phyloP scores from a whole-genome alignment of 257 asterid species.

The Gynochthodes officinalis region DNA sequence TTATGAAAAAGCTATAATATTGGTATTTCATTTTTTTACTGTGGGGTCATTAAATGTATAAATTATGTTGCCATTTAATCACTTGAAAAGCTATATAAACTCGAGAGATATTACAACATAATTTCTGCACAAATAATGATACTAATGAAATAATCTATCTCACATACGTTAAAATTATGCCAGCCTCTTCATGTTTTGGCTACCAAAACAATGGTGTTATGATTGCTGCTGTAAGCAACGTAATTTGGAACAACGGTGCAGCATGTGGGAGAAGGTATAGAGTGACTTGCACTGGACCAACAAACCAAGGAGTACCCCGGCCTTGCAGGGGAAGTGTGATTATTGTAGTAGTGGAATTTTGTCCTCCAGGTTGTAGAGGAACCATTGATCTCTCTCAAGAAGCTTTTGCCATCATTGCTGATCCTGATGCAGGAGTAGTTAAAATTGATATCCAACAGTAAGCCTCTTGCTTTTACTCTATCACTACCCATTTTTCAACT shows the following conservation, averaged over 20 bases:
- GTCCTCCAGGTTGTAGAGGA: slow-evolving; percentile 37
- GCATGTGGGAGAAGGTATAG: slow-evolving; percentile 37
- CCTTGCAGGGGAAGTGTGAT: slow-evolving; percentile 42
- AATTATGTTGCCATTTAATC: too few relatives aligned
- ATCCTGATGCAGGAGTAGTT: slow-evolving; percentile 43
- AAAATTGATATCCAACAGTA: slow-evolving; percentile 24
- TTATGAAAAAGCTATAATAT: too few relatives aligned
- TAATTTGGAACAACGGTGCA: slow-evolving; percentile 28
- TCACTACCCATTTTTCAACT: too few relatives aligned
- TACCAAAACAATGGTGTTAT: slow-evolving; percentile 32
- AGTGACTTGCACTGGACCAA: slow-evolving; percentile 44
- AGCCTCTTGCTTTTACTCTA: neutral
- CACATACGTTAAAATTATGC: too few relatives aligned
- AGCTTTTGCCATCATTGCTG: slow-evolving; percentile 41
- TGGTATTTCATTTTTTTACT: too few relatives aligned
- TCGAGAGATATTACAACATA: too few relatives aligned
- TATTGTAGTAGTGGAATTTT: slow-evolving; percentile 30
- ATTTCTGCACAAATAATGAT: too few relatives aligned
- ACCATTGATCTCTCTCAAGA: too few relatives aligned
- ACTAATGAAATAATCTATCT: too few relatives aligned
- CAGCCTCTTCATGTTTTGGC: slow-evolving; percentile 44
- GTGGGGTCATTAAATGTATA: too few relatives aligned
- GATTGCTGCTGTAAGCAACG: slow-evolving; percentile 49
- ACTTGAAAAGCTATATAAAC: too few relatives aligned
- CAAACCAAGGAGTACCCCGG: slow-evolving; percentile 32